A percentile compares a stretch with the other conserved stretches of the same genome.
These are phyloP conservation scores for Pelargonium australe DNA, from an alignment of 441 rosid genomes.

Conservation along the genomic window DNA sequence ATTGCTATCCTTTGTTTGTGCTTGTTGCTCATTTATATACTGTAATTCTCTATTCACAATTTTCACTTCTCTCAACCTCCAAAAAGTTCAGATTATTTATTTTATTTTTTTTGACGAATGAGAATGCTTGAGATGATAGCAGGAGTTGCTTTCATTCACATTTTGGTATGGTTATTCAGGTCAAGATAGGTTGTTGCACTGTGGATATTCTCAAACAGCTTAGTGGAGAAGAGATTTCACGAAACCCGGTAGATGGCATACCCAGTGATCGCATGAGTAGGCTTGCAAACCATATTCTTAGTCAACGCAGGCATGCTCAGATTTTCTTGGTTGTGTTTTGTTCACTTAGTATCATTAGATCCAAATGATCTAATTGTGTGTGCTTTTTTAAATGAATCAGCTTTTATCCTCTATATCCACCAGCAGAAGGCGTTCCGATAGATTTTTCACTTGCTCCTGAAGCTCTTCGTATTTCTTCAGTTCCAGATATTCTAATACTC, in stretches of 20 bases:
- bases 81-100: background rate
- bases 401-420: constrained; percentile 86
- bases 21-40: constrained; percentile 3
- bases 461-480: constrained; percentile 45
- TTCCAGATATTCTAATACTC: constrained; percentile 74
- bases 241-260: constrained; percentile 51
- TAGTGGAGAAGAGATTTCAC: constrained; percentile 80
- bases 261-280: constrained; percentile 73
- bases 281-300: constrained; percentile 70
- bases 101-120: background rate
- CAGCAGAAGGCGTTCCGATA: constrained; percentile 73
- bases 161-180: constrained; percentile 41
- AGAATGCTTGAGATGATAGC: background rate
- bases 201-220: constrained; percentile 88
- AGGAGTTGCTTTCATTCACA: constrained; percentile 7
- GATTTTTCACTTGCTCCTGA: constrained; percentile 76
- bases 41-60: background rate
- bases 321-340: constrained; percentile 8
- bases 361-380: background rate
- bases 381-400: constrained; percentile 35
- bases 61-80: background rate
- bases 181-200: constrained; percentile 80
- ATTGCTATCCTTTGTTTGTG: background rate
- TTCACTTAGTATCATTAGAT: background rate
- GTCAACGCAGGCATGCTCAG: constrained; percentile 57